Base-by-base conservation (phyloP, 2,329 filamentous ascomycete species). In the Colletotrichum australisinense region DNA sequence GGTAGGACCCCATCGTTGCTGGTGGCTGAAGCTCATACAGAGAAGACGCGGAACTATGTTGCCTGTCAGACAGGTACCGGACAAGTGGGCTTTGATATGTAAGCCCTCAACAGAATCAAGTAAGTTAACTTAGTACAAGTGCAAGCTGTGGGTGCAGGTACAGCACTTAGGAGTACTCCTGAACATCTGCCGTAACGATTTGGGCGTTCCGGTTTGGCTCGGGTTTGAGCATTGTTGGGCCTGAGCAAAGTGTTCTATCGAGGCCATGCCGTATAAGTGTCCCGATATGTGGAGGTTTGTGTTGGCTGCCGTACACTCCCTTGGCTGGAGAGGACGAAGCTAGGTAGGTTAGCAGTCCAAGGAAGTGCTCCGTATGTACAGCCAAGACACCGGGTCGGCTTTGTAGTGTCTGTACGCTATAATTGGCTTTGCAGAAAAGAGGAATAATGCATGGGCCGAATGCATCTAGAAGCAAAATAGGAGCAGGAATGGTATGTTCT, bases 391-490 rank as follows among this genome's bases (percentile, higher is more conserved):
- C 19, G 58, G 58, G 28, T 46, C 14, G 49, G 30, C 69, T 32
- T 63, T 53, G 53, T 59, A 30, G 30, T 72, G 53, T 30, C 59
- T 49, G 58, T 52, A 57, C 59, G 30, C 65, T 38, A 52, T 57
- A 38, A 63, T 62, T 28, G 68, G 55, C 62, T 30, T 55, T 56
- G 38, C 24, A 60, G 22, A 8, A 46, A 28, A 55, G 35, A 49
- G 56, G 19, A 59, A 49, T 49, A 42, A n/a, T 72, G 57, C 69
- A 72, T 58, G 52, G 64, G 55, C 67, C 35, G 67, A 65, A 70
- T 59, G 71, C 67, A 71, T 73, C 71, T 73, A 62, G 71, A 73
- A 71, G 67, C 71, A 52, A 38, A 52, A 57, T 57, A 26, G 35
- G 71, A 70, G 67, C 42, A n/a, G 32, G 38, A 42, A 42, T 42